Evolutionary conservation across 1,284 basidiomycete species (phyloP).

Genomic region (Boletus mariae): DNA sequence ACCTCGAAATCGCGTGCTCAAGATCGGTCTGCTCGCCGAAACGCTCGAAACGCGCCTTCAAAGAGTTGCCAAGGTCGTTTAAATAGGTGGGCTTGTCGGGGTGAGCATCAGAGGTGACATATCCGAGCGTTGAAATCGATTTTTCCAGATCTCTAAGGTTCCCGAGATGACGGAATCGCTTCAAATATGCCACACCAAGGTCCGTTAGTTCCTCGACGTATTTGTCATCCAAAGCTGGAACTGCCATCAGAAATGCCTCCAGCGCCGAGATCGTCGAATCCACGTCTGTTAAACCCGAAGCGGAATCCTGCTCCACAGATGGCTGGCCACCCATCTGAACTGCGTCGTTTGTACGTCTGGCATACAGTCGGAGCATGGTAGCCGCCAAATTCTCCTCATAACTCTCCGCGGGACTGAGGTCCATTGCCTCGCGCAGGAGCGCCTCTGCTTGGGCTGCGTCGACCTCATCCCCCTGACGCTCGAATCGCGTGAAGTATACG

Average conservation of each 20-base stretch:
- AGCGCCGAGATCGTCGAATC: slow-evolving; percentile 1
- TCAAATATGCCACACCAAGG: not conserved
- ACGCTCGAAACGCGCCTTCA: slow-evolving; percentile 1
- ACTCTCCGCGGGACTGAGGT: not conserved
- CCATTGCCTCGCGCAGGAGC: not conserved
- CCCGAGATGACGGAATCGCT: slow-evolving; percentile 1
- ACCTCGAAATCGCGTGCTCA: slow-evolving; percentile 1
- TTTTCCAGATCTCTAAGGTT: slow-evolving; percentile 7
- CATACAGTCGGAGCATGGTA: slow-evolving; percentile 1
- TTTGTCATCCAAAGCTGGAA: not conserved
- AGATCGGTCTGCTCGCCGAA: slow-evolving; percentile 1
- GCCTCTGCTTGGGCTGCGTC: not conserved
- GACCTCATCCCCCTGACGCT: not conserved
- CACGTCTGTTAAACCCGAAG: not conserved
- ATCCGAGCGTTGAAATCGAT: not conserved
- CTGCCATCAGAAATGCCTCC: not conserved
- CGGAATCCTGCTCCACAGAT: not conserved
- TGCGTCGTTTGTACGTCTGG: not conserved
- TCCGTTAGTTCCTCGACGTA: not conserved
- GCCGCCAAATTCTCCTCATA: not conserved
- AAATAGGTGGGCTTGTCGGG: not conserved
- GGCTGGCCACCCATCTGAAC: not conserved
- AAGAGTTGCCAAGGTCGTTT: slow-evolving; percentile 5
- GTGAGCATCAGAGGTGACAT: not conserved
- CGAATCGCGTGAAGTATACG: slow-evolving; percentile 6